Conservation (phyloP, 495 filamentous ascomycete genomes). For the Neurospora sp. region DNA sequence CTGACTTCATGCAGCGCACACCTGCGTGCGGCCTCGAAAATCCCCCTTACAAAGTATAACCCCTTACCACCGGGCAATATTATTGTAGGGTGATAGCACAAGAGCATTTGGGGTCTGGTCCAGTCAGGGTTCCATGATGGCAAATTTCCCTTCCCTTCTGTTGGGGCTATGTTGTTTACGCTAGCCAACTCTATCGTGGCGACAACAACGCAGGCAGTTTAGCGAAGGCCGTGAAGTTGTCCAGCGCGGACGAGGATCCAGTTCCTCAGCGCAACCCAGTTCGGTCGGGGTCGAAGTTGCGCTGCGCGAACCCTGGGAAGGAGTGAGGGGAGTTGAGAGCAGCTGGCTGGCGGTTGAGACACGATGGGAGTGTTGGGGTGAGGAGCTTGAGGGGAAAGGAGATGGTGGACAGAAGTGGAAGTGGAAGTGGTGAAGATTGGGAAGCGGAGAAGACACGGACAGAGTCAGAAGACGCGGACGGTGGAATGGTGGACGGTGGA, state of each 20-base stretch:
- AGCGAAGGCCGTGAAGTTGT: background rate
- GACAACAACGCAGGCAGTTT: background rate
- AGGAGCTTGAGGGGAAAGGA: background rate
- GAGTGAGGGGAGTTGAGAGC: background rate
- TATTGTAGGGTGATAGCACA: background rate
- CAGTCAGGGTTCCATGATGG: background rate
- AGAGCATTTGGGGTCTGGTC: no score
- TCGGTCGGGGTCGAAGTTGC: background rate
- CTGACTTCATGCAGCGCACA: background rate
- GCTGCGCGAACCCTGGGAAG: background rate
- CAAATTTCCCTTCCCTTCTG: background rate
- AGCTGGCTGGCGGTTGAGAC: background rate
- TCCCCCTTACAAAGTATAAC: background rate
- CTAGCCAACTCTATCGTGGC: background rate
- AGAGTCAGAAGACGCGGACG: background rate
- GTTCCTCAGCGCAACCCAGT: background rate
- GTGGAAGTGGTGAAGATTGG: background rate
- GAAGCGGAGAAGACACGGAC: background rate
- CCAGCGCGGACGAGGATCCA: background rate
- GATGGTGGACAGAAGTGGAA: background rate
- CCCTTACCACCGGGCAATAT: background rate
- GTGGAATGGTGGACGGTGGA: background rate
- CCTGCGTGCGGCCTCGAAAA: background rate
- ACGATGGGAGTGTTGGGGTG: background rate
- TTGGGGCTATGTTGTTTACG: background rate